These are phyloP conservation scores for Mortierella sp. DNA, from an alignment of 371 early-diverging fungal genomes.

Conservation along the genomic window DNA sequence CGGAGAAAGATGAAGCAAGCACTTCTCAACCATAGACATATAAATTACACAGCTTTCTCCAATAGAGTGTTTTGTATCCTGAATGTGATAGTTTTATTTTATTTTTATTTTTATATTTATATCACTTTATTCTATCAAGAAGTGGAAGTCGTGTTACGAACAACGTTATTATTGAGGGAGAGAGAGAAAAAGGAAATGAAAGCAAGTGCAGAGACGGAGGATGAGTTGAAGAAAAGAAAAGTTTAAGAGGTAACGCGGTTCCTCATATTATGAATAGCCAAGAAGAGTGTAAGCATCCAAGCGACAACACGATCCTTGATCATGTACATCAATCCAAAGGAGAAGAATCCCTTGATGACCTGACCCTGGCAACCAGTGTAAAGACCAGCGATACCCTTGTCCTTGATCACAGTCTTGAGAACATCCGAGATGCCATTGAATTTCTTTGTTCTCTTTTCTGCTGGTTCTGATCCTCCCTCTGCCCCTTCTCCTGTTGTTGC, in stretches of 20 bases:
- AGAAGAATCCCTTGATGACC: slow-evolving; percentile 74
- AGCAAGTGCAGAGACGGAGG: not conserved
- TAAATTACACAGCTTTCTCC: too few relatives aligned
- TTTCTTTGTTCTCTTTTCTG: slow-evolving; percentile 12
- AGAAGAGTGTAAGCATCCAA: slow-evolving; percentile 65
- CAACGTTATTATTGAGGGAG: not conserved
- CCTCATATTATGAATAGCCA: slow-evolving; percentile 52
- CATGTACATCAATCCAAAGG: slow-evolving; percentile 75
- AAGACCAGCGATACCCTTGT: slow-evolving; percentile 63
- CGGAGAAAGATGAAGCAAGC: not conserved
- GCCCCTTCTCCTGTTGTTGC: not conserved
- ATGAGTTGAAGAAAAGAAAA: not conserved
- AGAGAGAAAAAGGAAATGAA: not conserved
- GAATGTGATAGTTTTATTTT: too few relatives aligned
- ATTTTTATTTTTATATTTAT: too few relatives aligned
- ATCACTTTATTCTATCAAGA: too few relatives aligned
- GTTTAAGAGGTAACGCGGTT: slow-evolving; percentile 41
- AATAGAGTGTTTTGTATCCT: too few relatives aligned
- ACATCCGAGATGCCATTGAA: slow-evolving; percentile 60
- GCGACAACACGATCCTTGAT: slow-evolving; percentile 73
- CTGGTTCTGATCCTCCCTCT: not conserved
- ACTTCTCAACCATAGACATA: slow-evolving; percentile 8
- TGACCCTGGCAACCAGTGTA: slow-evolving; percentile 69
- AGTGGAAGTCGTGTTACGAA: too few relatives aligned
- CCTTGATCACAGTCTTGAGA: slow-evolving; percentile 59